phyloP scores from a whole-genome alignment of 805 yeast genomes.

The Lachancea thermotolerans region DNA sequence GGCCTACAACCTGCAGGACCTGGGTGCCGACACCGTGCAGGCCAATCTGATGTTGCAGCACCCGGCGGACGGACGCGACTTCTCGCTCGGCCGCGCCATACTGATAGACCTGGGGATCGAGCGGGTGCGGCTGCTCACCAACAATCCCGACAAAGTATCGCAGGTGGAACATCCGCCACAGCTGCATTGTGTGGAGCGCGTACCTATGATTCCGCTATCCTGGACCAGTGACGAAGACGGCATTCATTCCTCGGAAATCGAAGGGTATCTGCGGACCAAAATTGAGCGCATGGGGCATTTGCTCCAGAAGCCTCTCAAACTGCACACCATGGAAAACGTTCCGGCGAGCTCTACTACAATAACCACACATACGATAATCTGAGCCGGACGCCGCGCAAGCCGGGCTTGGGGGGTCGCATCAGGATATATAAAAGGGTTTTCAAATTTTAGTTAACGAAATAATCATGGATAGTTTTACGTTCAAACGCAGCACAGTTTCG shows the following conservation, averaged over 20 bases:
- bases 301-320: constrained; percentile 41
- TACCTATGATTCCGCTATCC: constrained; percentile 95
- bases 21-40: constrained; percentile 97
- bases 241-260: constrained; percentile 77
- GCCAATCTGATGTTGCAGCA: constrained; percentile 89
- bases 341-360: constrained; percentile 2
- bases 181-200: constrained; percentile 76
- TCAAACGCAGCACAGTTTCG: no score
- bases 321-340: constrained; percentile 19
- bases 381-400: not conserved
- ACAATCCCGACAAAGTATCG: constrained; percentile 91
- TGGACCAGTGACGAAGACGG: constrained; percentile 66
- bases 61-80: constrained; percentile 97
- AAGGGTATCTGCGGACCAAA: constrained; percentile 88
- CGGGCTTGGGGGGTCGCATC: not conserved
- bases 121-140: constrained; percentile 74
- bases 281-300: constrained; percentile 97
- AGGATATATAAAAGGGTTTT: not conserved
- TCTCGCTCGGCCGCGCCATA: constrained; percentile 90
- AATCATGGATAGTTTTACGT: not conserved
- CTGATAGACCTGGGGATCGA: constrained; percentile 71
- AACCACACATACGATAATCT: constrained; percentile 7
- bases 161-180: constrained; percentile 86
- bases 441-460: not conserved
- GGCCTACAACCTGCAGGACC: constrained; percentile 93